phyloP scores from a whole-genome alignment of 805 yeast species.

The Saccharomycopsis sp. region DNA sequence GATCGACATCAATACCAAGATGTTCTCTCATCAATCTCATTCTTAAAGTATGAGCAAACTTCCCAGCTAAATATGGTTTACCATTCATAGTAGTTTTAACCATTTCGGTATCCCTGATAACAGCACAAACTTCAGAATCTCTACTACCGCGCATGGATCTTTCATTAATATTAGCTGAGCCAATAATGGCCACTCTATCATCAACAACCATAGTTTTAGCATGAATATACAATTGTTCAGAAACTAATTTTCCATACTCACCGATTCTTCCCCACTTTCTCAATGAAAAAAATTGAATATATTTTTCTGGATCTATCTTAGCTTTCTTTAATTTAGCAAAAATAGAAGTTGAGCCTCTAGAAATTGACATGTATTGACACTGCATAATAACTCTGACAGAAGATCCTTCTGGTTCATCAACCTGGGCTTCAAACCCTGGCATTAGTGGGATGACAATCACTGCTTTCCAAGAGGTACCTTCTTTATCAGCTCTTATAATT shows the following conservation, averaged over 20 bases:
- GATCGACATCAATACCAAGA: constrained; percentile 85
- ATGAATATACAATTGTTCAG: constrained; percentile 90
- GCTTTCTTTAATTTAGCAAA: constrained; percentile 69
- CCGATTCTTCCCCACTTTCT: constrained; percentile 96
- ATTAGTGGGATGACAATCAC: constrained; percentile 84
- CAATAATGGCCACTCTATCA: constrained; percentile 87
- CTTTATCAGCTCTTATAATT: constrained; percentile 76
- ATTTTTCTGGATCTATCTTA: constrained; percentile 83
- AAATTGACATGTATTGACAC: constrained; percentile 88
- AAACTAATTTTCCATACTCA: constrained; percentile 55
- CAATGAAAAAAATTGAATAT: constrained; percentile 83
- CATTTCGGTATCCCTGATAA: constrained; percentile 74
- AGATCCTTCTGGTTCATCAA: constrained; percentile 88
- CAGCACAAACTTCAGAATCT: constrained; percentile 89
- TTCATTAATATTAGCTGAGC: constrained; percentile 95
- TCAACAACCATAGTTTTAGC: constrained; percentile 89
- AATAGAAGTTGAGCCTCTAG: constrained; percentile 81
- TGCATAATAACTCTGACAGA: constrained; percentile 94
- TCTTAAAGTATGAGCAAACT: constrained; percentile 82
- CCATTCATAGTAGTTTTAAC: constrained; percentile 69
- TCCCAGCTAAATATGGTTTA: constrained; percentile 66
- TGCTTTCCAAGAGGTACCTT: constrained; percentile 78
- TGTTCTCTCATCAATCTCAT: constrained; percentile 95
- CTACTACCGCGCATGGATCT: constrained; percentile 90
- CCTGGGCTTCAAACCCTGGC: constrained; percentile 95